A percentile compares a stretch with the other conserved stretches of the same genome.
These are phyloP conservation scores for Zalaria sp. DNA, from an alignment of 2,329 filamentous ascomycete genomes.

Conservation along the genomic window DNA sequence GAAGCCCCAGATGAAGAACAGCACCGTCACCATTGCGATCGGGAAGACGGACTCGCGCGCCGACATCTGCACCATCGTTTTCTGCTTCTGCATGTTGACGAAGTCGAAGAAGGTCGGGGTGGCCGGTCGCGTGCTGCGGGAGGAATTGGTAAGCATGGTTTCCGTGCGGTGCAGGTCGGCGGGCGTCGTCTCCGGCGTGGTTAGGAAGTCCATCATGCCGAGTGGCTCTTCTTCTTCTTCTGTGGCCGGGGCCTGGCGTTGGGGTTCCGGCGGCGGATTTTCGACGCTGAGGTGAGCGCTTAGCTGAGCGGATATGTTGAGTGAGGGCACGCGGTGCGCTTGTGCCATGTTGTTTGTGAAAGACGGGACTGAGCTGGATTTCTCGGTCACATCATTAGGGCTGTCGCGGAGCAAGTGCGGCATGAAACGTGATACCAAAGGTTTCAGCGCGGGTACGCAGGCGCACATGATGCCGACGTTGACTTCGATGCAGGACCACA, in stretches of 20 bases:
- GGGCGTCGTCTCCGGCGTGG: neutral
- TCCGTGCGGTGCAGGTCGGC: conserved; percentile 16
- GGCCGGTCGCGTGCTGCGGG: conserved; percentile 16
- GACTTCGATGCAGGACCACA: conserved; percentile 91
- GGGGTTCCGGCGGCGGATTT: neutral
- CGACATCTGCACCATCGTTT: conserved; percentile 55
- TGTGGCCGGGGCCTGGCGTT: conserved; percentile 1
- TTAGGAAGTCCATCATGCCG: conserved; percentile 36
- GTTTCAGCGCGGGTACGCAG: conserved; percentile 85
- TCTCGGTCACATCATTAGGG: conserved; percentile 20
- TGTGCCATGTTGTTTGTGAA: conserved; percentile 8
- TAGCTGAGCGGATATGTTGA: neutral
- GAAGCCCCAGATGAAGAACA: conserved; percentile 84
- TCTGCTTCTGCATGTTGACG: conserved; percentile 54
- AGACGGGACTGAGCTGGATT: conserved; percentile 9
- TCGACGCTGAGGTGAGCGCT: too few species aligned
- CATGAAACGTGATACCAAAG: conserved; percentile 53
- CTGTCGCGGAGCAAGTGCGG: conserved; percentile 41
- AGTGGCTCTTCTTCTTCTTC: conserved; percentile 7
- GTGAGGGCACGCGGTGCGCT: conserved; percentile 13
- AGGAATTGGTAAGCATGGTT: conserved; percentile 24
- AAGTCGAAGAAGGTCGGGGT: conserved; percentile 57
- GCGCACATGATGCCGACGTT: conserved; percentile 82
- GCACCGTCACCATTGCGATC: conserved; percentile 58
- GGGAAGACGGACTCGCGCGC: conserved; percentile 55